phyloP scores from a whole-genome alignment of 1,284 basidiomycete species.

The Fistulina hepatica region DNA sequence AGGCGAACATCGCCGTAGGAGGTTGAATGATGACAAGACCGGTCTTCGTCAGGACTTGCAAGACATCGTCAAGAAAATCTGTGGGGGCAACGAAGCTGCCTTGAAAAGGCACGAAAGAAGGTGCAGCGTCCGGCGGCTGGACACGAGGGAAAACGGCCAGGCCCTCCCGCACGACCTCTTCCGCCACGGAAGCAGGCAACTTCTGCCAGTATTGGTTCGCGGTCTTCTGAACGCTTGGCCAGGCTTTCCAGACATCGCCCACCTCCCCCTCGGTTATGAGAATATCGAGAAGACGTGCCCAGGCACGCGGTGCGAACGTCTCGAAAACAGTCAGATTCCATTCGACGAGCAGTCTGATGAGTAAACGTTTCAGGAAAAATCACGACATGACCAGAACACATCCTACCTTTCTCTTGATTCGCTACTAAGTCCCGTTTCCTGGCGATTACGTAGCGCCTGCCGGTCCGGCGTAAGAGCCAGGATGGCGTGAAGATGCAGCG shows the following conservation, averaged over 20 bases:
- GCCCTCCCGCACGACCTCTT: too few species aligned
- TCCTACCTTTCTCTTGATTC: conserved; percentile 13
- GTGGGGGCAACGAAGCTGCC: neutral
- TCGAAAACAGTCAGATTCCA: conserved; percentile 17
- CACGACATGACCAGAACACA: neutral
- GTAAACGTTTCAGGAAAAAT: neutral
- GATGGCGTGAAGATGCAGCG: conserved; percentile 17
- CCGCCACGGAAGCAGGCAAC: too few species aligned
- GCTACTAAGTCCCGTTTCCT: conserved; percentile 11
- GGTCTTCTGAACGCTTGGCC: too few species aligned
- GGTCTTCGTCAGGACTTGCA: neutral
- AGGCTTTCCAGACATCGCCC: conserved; percentile 11
- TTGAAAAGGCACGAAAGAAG: neutral
- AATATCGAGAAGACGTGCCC: conserved; percentile 19
- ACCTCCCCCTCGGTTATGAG: conserved; percentile 9
- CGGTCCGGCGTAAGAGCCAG: conserved; percentile 17
- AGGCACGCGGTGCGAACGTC: conserved; percentile 11
- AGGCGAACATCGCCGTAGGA: too few species aligned
- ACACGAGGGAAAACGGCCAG: conserved; percentile 12
- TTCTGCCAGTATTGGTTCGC: too few species aligned
- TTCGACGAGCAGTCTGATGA: conserved; percentile 11
- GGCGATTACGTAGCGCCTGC: conserved; percentile 16
- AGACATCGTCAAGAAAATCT: neutral
- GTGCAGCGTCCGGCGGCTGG: conserved; percentile 2
- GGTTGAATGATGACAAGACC: too few species aligned